Conservation (phyloP, 2,329 filamentous ascomycete species). For the Xylariaceae sp. region DNA sequence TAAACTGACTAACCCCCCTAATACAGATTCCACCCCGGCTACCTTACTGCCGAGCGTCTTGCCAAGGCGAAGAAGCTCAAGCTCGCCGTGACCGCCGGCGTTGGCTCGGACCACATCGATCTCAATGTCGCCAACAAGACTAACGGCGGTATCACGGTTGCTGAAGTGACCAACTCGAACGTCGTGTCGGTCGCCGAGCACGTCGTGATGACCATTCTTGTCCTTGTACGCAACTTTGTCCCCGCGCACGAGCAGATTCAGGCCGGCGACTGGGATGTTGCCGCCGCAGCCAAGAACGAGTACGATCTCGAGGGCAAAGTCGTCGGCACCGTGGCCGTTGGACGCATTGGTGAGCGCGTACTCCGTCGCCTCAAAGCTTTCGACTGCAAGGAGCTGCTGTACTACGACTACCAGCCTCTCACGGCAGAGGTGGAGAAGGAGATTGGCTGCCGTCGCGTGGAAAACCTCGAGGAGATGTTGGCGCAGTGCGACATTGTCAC, state of each 20-base stretch:
- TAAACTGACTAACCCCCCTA: slow-evolving; percentile 16
- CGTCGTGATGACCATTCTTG: slow-evolving; percentile 97
- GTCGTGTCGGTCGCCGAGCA: slow-evolving; percentile 98
- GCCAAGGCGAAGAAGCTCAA: slow-evolving; percentile 99
- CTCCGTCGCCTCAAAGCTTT: slow-evolving; percentile 93
- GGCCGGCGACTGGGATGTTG: slow-evolving; percentile 89
- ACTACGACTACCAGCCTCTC: slow-evolving; percentile 99
- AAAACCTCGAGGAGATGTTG: slow-evolving; percentile 87
- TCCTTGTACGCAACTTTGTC: slow-evolving; percentile 95
- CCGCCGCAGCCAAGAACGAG: slow-evolving; percentile 95
- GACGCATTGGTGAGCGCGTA: slow-evolving; percentile 96
- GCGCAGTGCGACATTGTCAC: slow-evolving; percentile 94
- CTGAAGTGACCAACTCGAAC: slow-evolving; percentile 96
- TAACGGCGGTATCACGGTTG: slow-evolving; percentile 95
- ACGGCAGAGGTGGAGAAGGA: slow-evolving; percentile 81
- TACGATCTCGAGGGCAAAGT: slow-evolving; percentile 97
- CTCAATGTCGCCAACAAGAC: slow-evolving; percentile 95
- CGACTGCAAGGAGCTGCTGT: slow-evolving; percentile 98
- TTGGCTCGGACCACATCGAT: slow-evolving; percentile 97
- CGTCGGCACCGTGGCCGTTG: slow-evolving; percentile 94
- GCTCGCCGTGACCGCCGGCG: slow-evolving; percentile 93
- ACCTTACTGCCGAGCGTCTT: slow-evolving; percentile 92
- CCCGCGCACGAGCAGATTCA: slow-evolving; percentile 93
- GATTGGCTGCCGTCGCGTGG: slow-evolving; percentile 89
- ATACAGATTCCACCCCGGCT: slow-evolving; percentile 89